phyloP scores from a whole-genome alignment of 1,284 basidiomycete genomes.

The Puccinia triticina region DNA sequence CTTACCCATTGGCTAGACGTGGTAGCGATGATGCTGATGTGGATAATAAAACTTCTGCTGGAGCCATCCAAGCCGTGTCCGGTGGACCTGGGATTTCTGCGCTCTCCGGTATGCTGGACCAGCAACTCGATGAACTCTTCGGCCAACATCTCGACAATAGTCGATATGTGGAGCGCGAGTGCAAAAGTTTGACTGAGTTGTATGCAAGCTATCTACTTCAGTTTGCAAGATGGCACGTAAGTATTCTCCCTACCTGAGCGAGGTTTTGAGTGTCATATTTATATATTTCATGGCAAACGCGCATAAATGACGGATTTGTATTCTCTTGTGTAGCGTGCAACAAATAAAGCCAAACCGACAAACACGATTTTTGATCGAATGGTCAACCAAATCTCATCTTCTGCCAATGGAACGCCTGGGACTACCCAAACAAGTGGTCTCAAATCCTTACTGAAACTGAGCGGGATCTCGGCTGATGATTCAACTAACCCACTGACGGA shows the following conservation, averaged over 20 bases:
- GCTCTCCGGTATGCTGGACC: conserved; percentile 83
- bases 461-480: conserved; percentile 60
- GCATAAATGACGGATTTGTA: not conserved
- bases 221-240: conserved; percentile 87
- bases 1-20: conserved; percentile 27
- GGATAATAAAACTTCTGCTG: conserved; percentile 5
- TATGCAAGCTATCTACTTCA: conserved; percentile 74
- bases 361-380: conserved; percentile 81
- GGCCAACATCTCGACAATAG: conserved; percentile 85
- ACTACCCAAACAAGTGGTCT: conserved; percentile 42
- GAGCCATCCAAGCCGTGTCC: conserved; percentile 48
- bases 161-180: conserved; percentile 89
- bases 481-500: conserved; percentile 55
- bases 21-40: conserved; percentile 13
- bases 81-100: conserved; percentile 58
- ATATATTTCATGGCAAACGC: not conserved
- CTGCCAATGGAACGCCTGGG: conserved; percentile 38
- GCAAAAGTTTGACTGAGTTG: conserved; percentile 78
- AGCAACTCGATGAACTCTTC: conserved; percentile 93
- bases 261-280: conserved; percentile 58
- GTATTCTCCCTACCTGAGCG: conserved; percentile 61
- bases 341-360: conserved; percentile 77
- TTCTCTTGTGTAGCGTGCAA: conserved; percentile 48
- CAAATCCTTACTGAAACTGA: conserved; percentile 64
- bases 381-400: conserved; percentile 74